phyloP scores from a whole-genome alignment of 305 asterid species.

The Rubia tinctorum region DNA sequence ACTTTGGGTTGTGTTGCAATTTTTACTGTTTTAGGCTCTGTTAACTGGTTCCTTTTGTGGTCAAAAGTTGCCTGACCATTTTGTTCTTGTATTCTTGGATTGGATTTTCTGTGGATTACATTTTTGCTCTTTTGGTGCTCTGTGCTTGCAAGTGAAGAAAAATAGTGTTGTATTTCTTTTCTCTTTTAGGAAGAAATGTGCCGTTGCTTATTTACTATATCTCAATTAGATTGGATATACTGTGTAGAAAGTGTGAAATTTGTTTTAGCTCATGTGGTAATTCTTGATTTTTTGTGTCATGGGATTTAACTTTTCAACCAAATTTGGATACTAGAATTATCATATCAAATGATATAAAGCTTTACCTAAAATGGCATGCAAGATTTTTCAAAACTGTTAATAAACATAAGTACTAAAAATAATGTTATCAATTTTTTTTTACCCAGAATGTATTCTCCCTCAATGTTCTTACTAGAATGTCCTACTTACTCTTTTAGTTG shows the following conservation, averaged over 20 bases:
- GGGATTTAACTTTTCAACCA: too few species aligned
- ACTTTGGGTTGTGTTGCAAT: background rate
- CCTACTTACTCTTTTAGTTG: too few species aligned
- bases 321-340: background rate
- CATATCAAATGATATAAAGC: background rate
- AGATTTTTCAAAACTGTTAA: background rate
- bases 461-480: too few species aligned
- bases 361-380: background rate
- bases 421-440: too few species aligned
- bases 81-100: background rate
- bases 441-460: too few species aligned
- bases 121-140: background rate
- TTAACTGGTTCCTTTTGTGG: too few species aligned
- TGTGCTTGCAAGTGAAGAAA: background rate
- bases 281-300: background rate
- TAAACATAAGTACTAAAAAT: background rate
- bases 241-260: background rate
- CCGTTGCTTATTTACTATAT: background rate
- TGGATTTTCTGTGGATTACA: background rate
- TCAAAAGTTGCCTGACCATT: too few species aligned
- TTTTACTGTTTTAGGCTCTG: background rate
- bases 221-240: background rate
- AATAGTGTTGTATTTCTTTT: background rate
- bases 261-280: background rate
- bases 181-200: background rate